These are phyloP conservation scores for Solanum chaucha DNA, from an alignment of 257 asterid genomes.

Conservation along the genomic window DNA sequence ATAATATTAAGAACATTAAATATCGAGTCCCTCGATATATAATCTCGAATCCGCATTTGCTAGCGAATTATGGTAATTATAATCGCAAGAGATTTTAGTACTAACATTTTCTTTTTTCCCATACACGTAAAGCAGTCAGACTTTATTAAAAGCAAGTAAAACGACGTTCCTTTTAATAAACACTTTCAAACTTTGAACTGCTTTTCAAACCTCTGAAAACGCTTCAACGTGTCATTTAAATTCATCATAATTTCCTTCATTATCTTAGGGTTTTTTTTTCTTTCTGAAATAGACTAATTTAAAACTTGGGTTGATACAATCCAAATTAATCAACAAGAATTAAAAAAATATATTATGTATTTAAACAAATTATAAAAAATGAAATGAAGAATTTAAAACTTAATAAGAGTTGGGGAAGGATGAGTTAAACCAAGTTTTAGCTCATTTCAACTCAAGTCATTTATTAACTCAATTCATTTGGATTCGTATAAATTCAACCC, in stretches of 20 bases:
- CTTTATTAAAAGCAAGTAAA: neutral
- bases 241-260: neutral
- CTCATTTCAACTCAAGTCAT: too few species aligned
- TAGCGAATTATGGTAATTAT: neutral
- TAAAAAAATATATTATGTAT: too few species aligned
- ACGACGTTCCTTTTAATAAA: neutral
- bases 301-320: too few species aligned
- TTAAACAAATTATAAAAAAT: too few species aligned
- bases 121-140: neutral
- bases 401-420: too few species aligned
- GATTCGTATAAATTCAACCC: neutral
- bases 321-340: too few species aligned
- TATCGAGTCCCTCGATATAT: too few species aligned
- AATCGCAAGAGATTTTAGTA: neutral
- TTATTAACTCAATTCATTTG: neutral
- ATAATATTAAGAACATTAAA: too few species aligned
- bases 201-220: neutral
- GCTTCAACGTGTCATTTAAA: neutral
- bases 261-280: neutral
- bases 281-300: neutral
- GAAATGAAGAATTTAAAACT: too few species aligned
- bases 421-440: too few species aligned
- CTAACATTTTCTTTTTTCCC: neutral
- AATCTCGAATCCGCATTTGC: neutral
- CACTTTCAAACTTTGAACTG: neutral